Conservation (phyloP, 2,329 filamentous ascomycete species). For the Beauveria australis region DNA sequence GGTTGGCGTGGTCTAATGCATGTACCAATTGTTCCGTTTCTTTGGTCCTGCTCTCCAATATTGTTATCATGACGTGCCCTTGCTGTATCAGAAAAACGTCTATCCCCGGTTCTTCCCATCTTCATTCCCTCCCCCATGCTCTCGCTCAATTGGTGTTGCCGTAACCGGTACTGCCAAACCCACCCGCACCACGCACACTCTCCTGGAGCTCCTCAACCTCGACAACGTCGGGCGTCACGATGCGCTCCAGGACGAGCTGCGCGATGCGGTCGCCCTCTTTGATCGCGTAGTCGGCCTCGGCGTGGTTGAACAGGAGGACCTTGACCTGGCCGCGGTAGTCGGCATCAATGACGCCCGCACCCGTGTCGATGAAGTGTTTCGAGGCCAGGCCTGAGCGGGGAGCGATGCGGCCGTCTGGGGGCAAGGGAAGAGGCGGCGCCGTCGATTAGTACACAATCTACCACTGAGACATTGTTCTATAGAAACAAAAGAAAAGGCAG, state of each 20-base stretch:
- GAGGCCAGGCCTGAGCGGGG: constrained; percentile 84
- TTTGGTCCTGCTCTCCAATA: background rate
- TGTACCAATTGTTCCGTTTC: background rate
- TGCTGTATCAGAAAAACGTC: background rate
- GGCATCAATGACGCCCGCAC: constrained; percentile 93
- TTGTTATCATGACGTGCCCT: background rate
- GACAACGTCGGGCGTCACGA: constrained; percentile 86
- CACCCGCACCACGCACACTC: constrained; percentile 82
- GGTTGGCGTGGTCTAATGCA: background rate
- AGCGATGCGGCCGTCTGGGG: constrained; percentile 74
- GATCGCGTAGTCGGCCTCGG: constrained; percentile 71
- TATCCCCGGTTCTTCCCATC: background rate
- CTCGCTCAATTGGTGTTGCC: background rate
- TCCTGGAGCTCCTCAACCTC: constrained; percentile 83
- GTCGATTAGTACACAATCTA: background rate
- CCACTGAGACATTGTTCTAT: too few species aligned
- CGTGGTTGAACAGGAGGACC: constrained; percentile 90
- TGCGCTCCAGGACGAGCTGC: constrained; percentile 88
- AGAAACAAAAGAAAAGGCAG: background rate
- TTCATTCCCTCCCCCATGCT: background rate
- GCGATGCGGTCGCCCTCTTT: constrained; percentile 85
- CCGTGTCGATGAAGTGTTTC: constrained; percentile 94
- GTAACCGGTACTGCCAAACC: constrained; percentile 78
- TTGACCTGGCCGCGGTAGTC: constrained; percentile 94
- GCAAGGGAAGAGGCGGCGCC: too few species aligned